Percentiles rank a stretch among this genome's conserved stretches.
phyloP scores from a whole-genome alignment of 2,329 filamentous ascomycete species.

The Dryadomyces quercus-mongolicae region DNA sequence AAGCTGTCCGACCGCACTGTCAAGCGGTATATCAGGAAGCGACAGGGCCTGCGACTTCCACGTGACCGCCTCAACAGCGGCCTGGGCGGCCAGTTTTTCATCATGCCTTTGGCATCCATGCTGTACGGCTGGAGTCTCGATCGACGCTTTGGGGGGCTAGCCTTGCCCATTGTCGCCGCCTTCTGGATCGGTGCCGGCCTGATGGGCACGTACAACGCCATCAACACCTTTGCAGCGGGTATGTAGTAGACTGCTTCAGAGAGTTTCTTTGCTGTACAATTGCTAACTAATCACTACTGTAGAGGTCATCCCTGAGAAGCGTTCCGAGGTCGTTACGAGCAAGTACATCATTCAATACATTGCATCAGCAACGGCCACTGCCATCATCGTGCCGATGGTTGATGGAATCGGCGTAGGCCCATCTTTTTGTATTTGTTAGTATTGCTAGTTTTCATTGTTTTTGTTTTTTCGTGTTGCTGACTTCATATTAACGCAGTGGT shows the following conservation, averaged over 20 bases:
- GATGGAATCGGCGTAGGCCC: constrained; percentile 9
- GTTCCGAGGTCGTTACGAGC: constrained; percentile 8
- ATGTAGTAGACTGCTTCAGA: background rate
- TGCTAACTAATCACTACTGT: background rate
- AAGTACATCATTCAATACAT: constrained; percentile 12
- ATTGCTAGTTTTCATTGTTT: background rate
- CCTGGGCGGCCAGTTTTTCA: constrained; percentile 41
- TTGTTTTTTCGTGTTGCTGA: background rate
- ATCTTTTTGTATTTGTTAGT: constrained; percentile 7
- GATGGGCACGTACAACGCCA: constrained; percentile 60
- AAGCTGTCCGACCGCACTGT: constrained; percentile 57
- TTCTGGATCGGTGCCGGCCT: constrained; percentile 65
- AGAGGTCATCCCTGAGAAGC: constrained; percentile 8
- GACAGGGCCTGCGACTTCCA: constrained; percentile 45
- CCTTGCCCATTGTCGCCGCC: constrained; percentile 57
- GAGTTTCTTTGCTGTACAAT: background rate
- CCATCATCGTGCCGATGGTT: constrained; percentile 6
- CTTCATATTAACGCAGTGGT: background rate
- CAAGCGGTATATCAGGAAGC: constrained; percentile 49
- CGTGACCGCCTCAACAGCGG: constrained; percentile 55
- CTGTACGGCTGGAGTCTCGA: constrained; percentile 46
- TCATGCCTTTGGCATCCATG: constrained; percentile 51
- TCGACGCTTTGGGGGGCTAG: constrained; percentile 35
- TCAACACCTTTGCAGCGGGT: constrained; percentile 48
- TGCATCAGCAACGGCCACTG: constrained; percentile 5